phyloP scores from a whole-genome alignment of 1,284 basidiomycete species.

The Moesziomyces parantarcticus region DNA sequence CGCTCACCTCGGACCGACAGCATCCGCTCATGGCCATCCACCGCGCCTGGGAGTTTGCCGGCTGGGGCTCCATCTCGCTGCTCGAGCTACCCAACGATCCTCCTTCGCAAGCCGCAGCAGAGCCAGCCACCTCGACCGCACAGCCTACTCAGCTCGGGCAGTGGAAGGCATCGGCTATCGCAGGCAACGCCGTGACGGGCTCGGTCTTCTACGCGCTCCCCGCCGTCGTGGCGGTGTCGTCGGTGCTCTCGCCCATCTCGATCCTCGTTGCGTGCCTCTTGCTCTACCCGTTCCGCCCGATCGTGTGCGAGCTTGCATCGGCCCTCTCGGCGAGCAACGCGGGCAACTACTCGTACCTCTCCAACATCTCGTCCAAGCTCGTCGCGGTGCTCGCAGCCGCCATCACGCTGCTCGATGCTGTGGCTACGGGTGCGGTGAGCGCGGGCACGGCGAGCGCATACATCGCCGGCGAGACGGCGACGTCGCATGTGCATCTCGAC shows the following conservation, averaged over 20 bases:
- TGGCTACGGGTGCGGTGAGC: conserved; percentile 54
- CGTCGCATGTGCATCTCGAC: conserved; percentile 14
- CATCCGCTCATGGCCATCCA: conserved; percentile 45
- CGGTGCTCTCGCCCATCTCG: conserved; percentile 50
- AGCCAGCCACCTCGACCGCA: no score
- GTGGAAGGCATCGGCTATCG: conserved; percentile 50
- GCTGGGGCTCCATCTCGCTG: conserved; percentile 57
- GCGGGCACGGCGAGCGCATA: conserved; percentile 53
- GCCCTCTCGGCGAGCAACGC: conserved; percentile 48
- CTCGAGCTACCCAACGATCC: conserved; percentile 41
- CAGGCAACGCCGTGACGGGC: conserved; percentile 58
- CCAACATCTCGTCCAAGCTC: conserved; percentile 45
- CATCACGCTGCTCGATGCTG: conserved; percentile 52
- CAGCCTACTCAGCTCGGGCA: conserved; percentile 31
- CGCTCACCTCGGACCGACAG: conserved; percentile 30
- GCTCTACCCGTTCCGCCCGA: conserved; percentile 52
- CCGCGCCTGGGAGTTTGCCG: conserved; percentile 55
- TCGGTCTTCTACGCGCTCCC: conserved; percentile 58
- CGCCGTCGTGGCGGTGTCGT: conserved; percentile 50
- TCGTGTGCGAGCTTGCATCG: conserved; percentile 53
- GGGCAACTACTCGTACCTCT: conserved; percentile 50
- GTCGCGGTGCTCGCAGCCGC: conserved; percentile 50
- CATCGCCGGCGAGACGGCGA: conserved; percentile 34
- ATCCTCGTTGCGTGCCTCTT: conserved; percentile 52
- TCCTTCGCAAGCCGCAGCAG: not conserved